Base-by-base conservation (phyloP, 1,284 basidiomycete genomes). In the Golubevia sp. region DNA sequence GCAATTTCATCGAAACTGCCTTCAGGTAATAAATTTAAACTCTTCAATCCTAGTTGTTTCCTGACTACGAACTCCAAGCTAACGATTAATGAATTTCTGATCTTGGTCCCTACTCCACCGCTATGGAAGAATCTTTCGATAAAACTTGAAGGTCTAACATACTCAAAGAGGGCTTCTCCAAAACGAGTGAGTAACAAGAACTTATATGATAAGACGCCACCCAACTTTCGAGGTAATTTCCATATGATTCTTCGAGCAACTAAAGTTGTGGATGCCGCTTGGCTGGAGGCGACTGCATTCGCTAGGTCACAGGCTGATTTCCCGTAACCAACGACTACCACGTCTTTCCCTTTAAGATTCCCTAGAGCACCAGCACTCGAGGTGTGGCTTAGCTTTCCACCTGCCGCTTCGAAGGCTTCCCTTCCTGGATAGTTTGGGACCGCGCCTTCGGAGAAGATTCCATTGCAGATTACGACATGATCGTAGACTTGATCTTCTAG, bases 291-390 rank as follows among this genome's bases (percentile, higher is more conserved):
- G 0, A 72, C 65, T 18, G 75, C 74, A 52, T 76, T 71, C 44
- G 75, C 72, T 2, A 70, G 59, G 55, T 77, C 75, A 62, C 74
- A 76, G 2, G 74, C 70, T 18, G 67, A 70, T 60, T 76, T 77
- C 6, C 75, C 75, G 52, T 77, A 77, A 1, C 75, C 75, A 24
- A 77, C 58, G 2, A 77, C 68, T 20, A 77, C n/a, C 0, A 76
- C 62, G 27, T 74, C 27, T 55, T 77, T 73, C 24, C 55, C 70
- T 49, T 67, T 38, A 30, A 69, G 62, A 27, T 63, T 66, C 5
- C 66, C 56, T 1, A 58, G 21, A 20, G 66, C 59, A 3, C 67
- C 63, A 7, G 71, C 57, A 11, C 70, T 63, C 49, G 61, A 66
- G 1, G 75, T 74, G 57, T 77, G 76, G 18, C 59, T 63, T 18